Evolutionary conservation across 1,139 yeast species (phyloP).

Genomic region (Geotrichum citri-aurantii): DNA sequence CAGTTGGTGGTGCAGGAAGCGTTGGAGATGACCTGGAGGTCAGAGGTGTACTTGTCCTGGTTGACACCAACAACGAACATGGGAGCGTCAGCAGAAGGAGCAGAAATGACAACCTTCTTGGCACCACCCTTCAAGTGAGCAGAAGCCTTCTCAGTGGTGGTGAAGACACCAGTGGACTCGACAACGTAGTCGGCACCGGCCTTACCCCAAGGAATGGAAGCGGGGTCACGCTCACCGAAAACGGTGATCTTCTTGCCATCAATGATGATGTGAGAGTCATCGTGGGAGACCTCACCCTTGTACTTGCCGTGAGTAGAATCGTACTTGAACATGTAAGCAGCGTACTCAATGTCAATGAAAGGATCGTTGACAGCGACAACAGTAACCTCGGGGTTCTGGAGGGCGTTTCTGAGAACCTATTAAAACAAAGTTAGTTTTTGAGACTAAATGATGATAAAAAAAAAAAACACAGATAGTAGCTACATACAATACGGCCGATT

Average conservation of each 20-base stretch:
- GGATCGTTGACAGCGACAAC: slow-evolving; percentile 83
- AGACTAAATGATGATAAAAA: neutral
- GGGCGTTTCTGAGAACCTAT: slow-evolving; percentile 64
- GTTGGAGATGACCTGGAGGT: slow-evolving; percentile 68
- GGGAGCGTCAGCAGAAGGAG: slow-evolving; percentile 85
- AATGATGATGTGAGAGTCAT: slow-evolving; percentile 54
- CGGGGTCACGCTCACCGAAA: slow-evolving; percentile 74
- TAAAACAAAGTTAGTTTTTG: neutral
- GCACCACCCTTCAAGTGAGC: slow-evolving; percentile 83
- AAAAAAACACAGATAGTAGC: neutral
- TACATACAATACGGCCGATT: slow-evolving; percentile 65
- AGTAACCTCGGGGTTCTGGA: slow-evolving; percentile 59
- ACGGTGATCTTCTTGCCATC: slow-evolving; percentile 65
- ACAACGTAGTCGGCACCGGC: slow-evolving; percentile 72
- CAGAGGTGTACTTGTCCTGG: slow-evolving; percentile 64
- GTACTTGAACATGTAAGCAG: slow-evolving; percentile 84
- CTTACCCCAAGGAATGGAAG: slow-evolving; percentile 76
- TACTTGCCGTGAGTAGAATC: slow-evolving; percentile 80
- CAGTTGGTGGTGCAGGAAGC: slow-evolving; percentile 92
- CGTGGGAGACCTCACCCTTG: slow-evolving; percentile 60
- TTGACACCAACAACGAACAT: slow-evolving; percentile 86
- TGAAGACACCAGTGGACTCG: slow-evolving; percentile 89
- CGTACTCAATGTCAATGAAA: slow-evolving; percentile 75
- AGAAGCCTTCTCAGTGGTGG: slow-evolving; percentile 69
- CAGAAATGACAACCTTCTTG: slow-evolving; percentile 83